A percentile compares a stretch with the other conserved stretches of the same genome.
phyloP scores from a whole-genome alignment of 129 eudicot species.

The Artemisia argyi region DNA sequence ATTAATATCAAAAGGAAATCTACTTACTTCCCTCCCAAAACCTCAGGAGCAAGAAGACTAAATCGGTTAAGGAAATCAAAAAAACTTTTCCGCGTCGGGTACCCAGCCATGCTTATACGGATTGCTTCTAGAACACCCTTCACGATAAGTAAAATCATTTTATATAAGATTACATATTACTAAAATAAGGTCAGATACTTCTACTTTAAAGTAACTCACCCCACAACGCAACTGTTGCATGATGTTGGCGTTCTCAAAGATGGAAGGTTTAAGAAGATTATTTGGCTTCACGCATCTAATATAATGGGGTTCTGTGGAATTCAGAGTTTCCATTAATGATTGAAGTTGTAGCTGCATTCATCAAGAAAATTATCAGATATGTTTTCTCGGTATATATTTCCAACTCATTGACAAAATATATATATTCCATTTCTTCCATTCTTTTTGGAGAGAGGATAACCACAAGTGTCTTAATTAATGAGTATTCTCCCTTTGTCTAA shows the following conservation, averaged over 20 bases:
- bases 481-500: conserved; percentile 24
- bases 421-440: conserved; percentile 10
- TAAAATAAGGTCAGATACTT: conserved; percentile 2
- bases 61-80: conserved; percentile 85
- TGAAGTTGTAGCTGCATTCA: conserved; percentile 85
- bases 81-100: conserved; percentile 92
- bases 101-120: conserved; percentile 97
- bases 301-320: conserved; percentile 96
- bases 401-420: conserved; percentile 16
- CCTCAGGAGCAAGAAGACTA: conserved; percentile 92
- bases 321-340: conserved; percentile 91
- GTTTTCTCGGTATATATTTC: conserved; percentile 17
- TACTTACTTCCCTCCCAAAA: conserved; percentile 82
- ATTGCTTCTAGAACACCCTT: conserved; percentile 99
- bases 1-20: not conserved
- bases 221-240: conserved; percentile 99
- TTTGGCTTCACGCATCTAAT: conserved; percentile 99
- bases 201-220: conserved; percentile 55
- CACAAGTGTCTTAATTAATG: conserved; percentile 9
- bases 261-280: conserved; percentile 85
- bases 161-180: conserved; percentile 20
- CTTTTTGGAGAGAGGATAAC: conserved; percentile 10
- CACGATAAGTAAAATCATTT: conserved; percentile 27
- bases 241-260: conserved; percentile 89
- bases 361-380: conserved; percentile 23